A percentile compares a stretch with the other conserved stretches of the same genome.
These are phyloP conservation scores for Kodamaea plutei DNA, from an alignment of 1,139 yeast species.

Conservation along the genomic window DNA sequence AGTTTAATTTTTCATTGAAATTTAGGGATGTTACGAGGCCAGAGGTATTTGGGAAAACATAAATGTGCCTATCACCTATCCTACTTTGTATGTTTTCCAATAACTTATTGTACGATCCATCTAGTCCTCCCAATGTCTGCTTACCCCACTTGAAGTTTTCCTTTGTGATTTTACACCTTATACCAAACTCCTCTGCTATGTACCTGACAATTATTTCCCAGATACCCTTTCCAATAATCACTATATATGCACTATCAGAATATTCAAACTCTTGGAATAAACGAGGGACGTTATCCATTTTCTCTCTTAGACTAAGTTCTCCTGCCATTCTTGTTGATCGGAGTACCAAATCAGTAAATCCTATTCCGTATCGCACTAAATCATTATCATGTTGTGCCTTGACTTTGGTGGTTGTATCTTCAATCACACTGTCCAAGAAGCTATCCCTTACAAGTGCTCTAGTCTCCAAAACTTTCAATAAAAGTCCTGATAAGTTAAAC, in stretches of 20 bases:
- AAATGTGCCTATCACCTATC: conserved; percentile 23
- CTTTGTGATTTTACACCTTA: conserved; percentile 22
- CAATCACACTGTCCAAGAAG: conserved; percentile 10
- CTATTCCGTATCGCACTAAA: conserved; percentile 47
- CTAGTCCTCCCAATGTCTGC: conserved; percentile 24
- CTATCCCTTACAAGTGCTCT: conserved; percentile 11
- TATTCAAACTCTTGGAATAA: conserved; percentile 43
- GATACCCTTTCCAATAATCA: conserved; percentile 74
- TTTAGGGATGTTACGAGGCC: conserved; percentile 62
- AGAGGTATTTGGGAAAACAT: conserved; percentile 72
- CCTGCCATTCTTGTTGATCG: conserved; percentile 61
- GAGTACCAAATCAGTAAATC: conserved; percentile 68
- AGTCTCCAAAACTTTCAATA: conserved; percentile 21
- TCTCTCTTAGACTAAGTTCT: conserved; percentile 51
- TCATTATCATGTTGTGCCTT: conserved; percentile 42
- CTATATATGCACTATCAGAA: conserved; percentile 41
- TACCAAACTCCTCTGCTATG: conserved; percentile 9
- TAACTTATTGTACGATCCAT: conserved; percentile 15
- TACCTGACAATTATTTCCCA: conserved; percentile 55
- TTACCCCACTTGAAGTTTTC: conserved; percentile 50
- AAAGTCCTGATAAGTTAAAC: conserved; percentile 49
- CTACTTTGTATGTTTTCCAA: conserved; percentile 15
- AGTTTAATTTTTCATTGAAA: conserved; percentile 38
- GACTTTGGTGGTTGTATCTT: conserved; percentile 13
- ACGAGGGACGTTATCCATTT: conserved; percentile 52